Evolutionary conservation across 805 yeast species (phyloP), one percentile per base, ranked within the genome.

Genomic region (Ogataea naganishii): DNA sequence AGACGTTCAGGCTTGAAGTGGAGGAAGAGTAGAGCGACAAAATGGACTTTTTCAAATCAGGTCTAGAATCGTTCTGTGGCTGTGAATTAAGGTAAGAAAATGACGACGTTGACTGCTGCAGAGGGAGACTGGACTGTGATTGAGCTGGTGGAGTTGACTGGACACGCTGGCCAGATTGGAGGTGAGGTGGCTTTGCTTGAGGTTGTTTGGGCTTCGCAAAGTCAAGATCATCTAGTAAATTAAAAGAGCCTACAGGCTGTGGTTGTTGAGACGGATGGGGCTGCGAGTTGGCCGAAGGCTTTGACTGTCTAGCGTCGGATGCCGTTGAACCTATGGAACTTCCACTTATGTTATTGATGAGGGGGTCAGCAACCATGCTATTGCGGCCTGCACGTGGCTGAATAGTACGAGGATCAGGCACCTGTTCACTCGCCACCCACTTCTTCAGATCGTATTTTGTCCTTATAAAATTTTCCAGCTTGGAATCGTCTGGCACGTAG

Each of bases 41-140:
- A 36, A 92, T 92, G 1, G 96, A 84, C 58, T 84, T 84, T 50
- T 92, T 92, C 53, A 92, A 66, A 47, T 89, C 96, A 3, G 92
- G 89, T 47, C 95, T 69, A 20, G 66, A 29, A 31, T 40, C 40
- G 26, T 38, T 29, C 23, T 35, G 39, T 14, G 26, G 36, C 33
- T 22, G 48, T 29, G 25, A 16, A 20, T 14, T 32, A 14, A 17
- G 25, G 14, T 24, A 33, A 10, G 31, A 23, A 30, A 33, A 29
- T 6, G 30, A 32, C 10, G 37, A 30, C 15, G 35, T 17, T 23
- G 38, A 30, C 11, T 16, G 26, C 18, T 17, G 35, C 14, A 3
- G 36, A 14, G 7, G 30, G 14, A 5, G 40, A 24, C 18, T 33
- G 26, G 4, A 31, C 20, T 20, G 6, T 6, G 40, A 24, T 19